Conservation (phyloP, 768 basidiomycete species). For the Tulasnella sp. region DNA sequence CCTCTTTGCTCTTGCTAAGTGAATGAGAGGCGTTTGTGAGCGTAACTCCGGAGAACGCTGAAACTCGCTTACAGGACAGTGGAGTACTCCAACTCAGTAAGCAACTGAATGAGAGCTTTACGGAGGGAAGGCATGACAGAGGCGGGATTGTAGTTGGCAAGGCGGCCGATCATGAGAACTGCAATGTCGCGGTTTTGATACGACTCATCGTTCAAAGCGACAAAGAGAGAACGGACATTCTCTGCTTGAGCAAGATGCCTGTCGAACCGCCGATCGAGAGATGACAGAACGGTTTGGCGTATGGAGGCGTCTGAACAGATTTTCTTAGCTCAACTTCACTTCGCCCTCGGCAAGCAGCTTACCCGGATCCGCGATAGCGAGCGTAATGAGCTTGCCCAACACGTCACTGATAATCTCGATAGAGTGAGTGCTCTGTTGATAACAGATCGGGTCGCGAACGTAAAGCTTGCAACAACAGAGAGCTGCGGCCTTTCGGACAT, state of each 20-base stretch:
- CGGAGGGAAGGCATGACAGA: conserved; percentile 97
- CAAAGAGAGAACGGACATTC: conserved; percentile 95
- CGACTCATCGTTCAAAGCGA: conserved; percentile 94
- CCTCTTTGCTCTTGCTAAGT: conserved; percentile 71
- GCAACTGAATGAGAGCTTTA: conserved; percentile 90
- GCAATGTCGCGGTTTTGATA: conserved; percentile 93
- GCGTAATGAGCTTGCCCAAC: conserved; percentile 91
- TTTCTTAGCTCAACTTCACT: too few relatives aligned
- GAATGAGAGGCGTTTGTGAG: neutral
- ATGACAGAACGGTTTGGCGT: conserved; percentile 77
- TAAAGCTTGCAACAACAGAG: conserved; percentile 89
- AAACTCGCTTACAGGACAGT: conserved; percentile 66
- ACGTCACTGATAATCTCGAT: conserved; percentile 98
- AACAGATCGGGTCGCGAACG: conserved; percentile 91
- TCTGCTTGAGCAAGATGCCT: conserved; percentile 96
- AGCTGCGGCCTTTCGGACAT: conserved; percentile 86
- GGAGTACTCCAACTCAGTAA: conserved; percentile 96
- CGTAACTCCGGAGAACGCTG: neutral
- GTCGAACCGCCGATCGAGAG: conserved; percentile 90
- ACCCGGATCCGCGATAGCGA: conserved; percentile 97
- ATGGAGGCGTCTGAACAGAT: conserved; percentile 64
- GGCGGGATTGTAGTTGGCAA: conserved; percentile 93
- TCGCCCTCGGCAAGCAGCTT: conserved; percentile 25
- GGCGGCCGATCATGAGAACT: conserved; percentile 83
- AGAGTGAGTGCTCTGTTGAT: conserved; percentile 91